A percentile compares a stretch with the other conserved stretches of the same genome.
These are phyloP conservation scores for Bipolaris zeicola DNA, from an alignment of 2,329 filamentous ascomycete genomes.

Conservation along the genomic window DNA sequence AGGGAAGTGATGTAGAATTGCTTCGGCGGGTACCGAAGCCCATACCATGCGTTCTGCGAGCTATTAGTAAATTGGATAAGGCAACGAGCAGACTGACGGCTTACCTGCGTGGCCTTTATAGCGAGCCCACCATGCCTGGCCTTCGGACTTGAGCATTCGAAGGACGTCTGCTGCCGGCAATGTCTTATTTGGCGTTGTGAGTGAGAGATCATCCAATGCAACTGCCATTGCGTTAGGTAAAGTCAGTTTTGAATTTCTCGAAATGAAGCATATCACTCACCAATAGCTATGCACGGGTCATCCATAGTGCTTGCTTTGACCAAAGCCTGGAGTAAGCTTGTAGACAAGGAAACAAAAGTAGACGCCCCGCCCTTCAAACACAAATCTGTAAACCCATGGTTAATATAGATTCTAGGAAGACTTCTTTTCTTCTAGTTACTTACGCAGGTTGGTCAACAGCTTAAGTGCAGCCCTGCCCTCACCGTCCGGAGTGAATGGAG, in stretches of 20 bases:
- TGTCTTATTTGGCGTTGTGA: not conserved
- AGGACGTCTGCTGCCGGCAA: not conserved
- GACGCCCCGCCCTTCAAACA: slow-evolving; percentile 9
- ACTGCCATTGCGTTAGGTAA: not conserved
- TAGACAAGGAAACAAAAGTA: slow-evolving; percentile 8
- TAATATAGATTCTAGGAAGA: too few species aligned
- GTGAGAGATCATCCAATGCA: not conserved
- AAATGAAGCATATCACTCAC: not conserved
- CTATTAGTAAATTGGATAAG: not conserved
- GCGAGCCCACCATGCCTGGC: not conserved
- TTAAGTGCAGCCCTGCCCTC: not conserved
- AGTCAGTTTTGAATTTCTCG: not conserved
- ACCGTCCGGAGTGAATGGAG: slow-evolving; percentile 9
- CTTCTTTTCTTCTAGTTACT: not conserved
- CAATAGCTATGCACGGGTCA: slow-evolving; percentile 4
- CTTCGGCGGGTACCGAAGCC: not conserved
- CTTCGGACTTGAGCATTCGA: not conserved
- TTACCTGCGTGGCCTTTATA: slow-evolving; percentile 12
- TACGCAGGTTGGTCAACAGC: not conserved
- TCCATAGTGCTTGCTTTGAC: slow-evolving; percentile 11
- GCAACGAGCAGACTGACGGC: not conserved
- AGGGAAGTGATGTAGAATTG: not conserved
- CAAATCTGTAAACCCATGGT: not conserved
- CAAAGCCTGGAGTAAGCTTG: slow-evolving; percentile 9
- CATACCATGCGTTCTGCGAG: slow-evolving; percentile 1